Evolutionary conservation across 352 stramenopile genomes (phyloP), one percentile per base, ranked within the genome.

Genomic region (Pythium diclinum): DNA sequence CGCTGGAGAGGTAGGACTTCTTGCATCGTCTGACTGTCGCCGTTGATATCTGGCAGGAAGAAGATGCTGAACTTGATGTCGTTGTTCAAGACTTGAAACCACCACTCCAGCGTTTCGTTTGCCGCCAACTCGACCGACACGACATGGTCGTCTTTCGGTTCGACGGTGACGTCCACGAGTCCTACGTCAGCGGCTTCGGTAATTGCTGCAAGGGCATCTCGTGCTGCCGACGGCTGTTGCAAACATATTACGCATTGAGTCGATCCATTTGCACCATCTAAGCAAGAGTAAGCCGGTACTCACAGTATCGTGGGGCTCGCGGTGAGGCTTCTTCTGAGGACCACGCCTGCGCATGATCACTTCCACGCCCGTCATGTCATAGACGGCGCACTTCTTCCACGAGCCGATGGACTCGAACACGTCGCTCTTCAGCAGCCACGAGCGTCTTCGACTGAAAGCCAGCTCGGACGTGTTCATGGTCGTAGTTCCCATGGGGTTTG

Each of bases 21-120:
- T 36, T 75, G 57, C 70, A 75, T 79, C 36, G 63, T 28, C 3
- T 83, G 59, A 13, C 10, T 17, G 19, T 55, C 19, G 16, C 53
- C n/a, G 28, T 38, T 44, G 23, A 16, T 52, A 23, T 85, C 77
- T 25, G 65, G 21, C 3, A 87, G 49, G 63, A 88, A 85, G 9
- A 64, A 48, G 57, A 84, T 72, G 9, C 76, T 75, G 55, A 90
- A 90, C 28, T 57, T 70, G 42, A 90, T 79, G 57, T 90, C 79
- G 28, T 65, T 76, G 42, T 73, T 74, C 48, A 85, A 68, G 48
- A 75, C 79, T 8, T 59, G 69, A 40, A 88, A 88, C 36, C 69
- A 76, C 81, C 81, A 90, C 33, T 60, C 69, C 28, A 90, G 52
- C 9, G 67, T 70, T 52, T 87, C 81, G 6, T 58, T 68, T 14